These are phyloP conservation scores for Dendrocalamus sinicus DNA, from an alignment of 176 grass and related monocot species.

Conservation along the genomic window DNA sequence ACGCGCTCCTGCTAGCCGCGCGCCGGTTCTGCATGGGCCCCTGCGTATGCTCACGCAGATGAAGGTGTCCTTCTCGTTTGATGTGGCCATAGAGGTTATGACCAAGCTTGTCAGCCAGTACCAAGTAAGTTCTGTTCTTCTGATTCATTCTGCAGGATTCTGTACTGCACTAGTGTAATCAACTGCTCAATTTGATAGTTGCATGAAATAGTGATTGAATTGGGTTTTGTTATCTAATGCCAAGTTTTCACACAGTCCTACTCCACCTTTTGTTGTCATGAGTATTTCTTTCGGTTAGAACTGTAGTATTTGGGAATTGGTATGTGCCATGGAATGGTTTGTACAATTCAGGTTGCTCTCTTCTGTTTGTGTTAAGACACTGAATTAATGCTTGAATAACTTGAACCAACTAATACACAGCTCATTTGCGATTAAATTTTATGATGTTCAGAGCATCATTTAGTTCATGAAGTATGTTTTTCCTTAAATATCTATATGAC, in stretches of 20 bases:
- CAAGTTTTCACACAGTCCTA: background rate
- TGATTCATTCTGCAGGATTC: background rate
- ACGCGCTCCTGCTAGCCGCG: background rate
- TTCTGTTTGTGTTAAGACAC: background rate
- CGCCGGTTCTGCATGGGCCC: constrained; percentile 59
- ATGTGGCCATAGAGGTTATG: constrained; percentile 89
- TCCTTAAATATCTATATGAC: background rate
- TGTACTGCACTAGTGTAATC: constrained; percentile 5
- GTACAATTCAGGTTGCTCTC: background rate
- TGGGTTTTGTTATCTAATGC: background rate
- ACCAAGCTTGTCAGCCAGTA: constrained; percentile 83
- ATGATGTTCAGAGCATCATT: background rate
- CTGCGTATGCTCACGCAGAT: constrained; percentile 81
- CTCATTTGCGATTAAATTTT: background rate
- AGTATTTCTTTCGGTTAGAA: constrained; percentile 6
- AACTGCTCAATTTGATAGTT: constrained; percentile 24
- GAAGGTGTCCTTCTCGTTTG: constrained; percentile 84
- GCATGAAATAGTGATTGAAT: constrained; percentile 1
- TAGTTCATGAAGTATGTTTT: background rate
- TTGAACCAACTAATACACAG: background rate
- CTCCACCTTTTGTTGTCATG: background rate
- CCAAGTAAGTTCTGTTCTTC: constrained; percentile 62
- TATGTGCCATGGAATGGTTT: background rate
- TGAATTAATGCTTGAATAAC: background rate
- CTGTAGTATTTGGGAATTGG: background rate